Base-by-base conservation (phyloP, 805 yeast genomes). In the Yarrowia sp. region DNA sequence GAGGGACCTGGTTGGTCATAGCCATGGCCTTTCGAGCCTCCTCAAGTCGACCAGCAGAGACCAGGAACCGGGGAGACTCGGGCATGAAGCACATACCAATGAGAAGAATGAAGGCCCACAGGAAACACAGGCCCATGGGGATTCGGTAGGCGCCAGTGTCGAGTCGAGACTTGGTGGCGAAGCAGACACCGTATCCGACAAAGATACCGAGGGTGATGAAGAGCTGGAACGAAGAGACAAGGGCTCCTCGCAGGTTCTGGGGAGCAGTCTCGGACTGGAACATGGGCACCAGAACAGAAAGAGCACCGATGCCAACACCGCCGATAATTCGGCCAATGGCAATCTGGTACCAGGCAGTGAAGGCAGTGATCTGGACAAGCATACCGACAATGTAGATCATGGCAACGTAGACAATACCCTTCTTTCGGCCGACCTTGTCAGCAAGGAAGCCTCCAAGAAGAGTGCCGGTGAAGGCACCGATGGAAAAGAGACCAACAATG, bases 181-280 rank as follows among this genome's bases (percentile, higher is more conserved):
- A 89, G 73, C 88, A 86, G 53, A 90, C 84, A 70, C 89, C 84
- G 71, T 89, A 83, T 9, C 94, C 92, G 36, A 89, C 76, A 68
- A 90, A 76, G 53, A 91, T 80, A 66, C 96, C 96, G 80, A 91
- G 83, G 3, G 95, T 89, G 72, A 82, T 80, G 47, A 89, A 87
- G 81, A 87, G 83, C 76, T 90, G 96, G 76, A 89, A 90, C 17
- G 89, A 83, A 67, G 90, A 85, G 56, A 90, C 92, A 70, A 89
- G 81, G 19, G 92, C 85, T 72, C 96, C 96, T 79, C 96, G 83
- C 63, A 90, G 85, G 83, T 89, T 87, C 73, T 84, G 86, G 34
- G 95, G 95, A 17, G 92, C 85, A 44, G 90, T 87, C 76, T 90
- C 91, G 39, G 93, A 89, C 80, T 88, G 88, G 75, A 89, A 90